Evolutionary conservation across 2,329 filamentous ascomycete species (phyloP).

Genomic region (Verticillium dahliae): DNA sequence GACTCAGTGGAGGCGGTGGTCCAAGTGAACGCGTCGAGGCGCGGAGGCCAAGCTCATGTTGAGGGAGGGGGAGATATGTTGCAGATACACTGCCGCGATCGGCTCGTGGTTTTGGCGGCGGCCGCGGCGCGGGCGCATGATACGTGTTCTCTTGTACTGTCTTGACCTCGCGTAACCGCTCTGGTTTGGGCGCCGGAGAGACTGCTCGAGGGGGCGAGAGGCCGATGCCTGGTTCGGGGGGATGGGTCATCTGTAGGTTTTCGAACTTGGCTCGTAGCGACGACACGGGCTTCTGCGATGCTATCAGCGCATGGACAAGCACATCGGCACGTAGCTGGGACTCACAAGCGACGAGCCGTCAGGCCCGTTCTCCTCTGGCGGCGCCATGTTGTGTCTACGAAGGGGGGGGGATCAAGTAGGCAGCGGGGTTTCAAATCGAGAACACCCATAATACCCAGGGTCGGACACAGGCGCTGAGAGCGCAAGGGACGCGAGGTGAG

Average conservation of each 20-base stretch:
- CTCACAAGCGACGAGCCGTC: slow-evolving; percentile 73
- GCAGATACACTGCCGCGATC: slow-evolving; percentile 11
- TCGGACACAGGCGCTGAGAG: not conserved
- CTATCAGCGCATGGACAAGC: not conserved
- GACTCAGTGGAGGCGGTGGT: slow-evolving; percentile 36
- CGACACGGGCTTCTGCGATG: slow-evolving; percentile 66
- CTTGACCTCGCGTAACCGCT: slow-evolving; percentile 32
- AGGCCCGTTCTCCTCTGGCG: slow-evolving; percentile 48
- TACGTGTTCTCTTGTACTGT: slow-evolving; percentile 26
- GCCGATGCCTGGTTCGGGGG: slow-evolving; percentile 25
- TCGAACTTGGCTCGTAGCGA: slow-evolving; percentile 77
- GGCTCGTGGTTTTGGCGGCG: slow-evolving; percentile 15
- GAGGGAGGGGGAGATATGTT: slow-evolving; percentile 13
- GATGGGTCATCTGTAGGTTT: slow-evolving; percentile 52
- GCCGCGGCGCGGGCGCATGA: slow-evolving; percentile 16
- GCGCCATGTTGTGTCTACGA: slow-evolving; percentile 31
- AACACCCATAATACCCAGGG: slow-evolving; percentile 22
- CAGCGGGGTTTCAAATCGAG: slow-evolving; percentile 20
- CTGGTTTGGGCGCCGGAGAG: slow-evolving; percentile 33
- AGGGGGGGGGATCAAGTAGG: slow-evolving; percentile 3
- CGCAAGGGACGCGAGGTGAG: not conserved
- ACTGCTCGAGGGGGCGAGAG: slow-evolving; percentile 22
- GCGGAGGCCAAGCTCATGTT: slow-evolving; percentile 12
- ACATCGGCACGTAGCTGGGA: slow-evolving; percentile 4
- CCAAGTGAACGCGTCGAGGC: slow-evolving; percentile 31